A percentile compares a stretch with the other conserved stretches of the same genome.
These are phyloP conservation scores for Syzygium aqueum DNA, from an alignment of 345 rosid genomes.

Conservation along the genomic window DNA sequence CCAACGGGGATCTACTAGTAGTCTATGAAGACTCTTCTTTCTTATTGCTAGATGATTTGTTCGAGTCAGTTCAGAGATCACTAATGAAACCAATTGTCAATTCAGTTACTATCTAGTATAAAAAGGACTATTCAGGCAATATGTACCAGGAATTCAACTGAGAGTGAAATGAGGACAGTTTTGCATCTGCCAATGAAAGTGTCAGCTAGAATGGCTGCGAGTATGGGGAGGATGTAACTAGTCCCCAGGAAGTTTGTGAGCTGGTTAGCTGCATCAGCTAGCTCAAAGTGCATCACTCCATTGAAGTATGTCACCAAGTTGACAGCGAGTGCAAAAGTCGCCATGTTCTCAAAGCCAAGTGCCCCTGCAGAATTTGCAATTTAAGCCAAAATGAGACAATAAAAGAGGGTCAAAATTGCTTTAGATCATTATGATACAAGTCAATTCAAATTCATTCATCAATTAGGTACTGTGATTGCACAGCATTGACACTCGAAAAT, in stretches of 20 bases:
- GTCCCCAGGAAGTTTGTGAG: constrained; percentile 46
- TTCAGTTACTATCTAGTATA: too few species aligned
- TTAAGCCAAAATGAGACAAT: neutral
- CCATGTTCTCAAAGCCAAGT: constrained; percentile 33
- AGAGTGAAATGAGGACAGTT: constrained; percentile 24
- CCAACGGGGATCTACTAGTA: neutral
- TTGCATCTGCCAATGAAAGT: constrained; percentile 35
- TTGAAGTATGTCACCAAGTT: constrained; percentile 46
- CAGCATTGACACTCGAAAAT: neutral
- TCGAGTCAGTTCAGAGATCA: neutral
- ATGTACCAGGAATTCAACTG: constrained; percentile 29
- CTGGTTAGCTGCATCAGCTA: constrained; percentile 44
- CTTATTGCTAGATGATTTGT: neutral
- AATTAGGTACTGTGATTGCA: neutral
- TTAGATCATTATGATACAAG: neutral
- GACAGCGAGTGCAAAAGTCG: constrained; percentile 31
- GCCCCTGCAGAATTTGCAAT: constrained; percentile 14
- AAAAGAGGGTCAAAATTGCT: neutral
- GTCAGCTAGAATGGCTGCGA: constrained; percentile 38
- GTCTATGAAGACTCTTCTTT: neutral
- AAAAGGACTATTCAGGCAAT: neutral
- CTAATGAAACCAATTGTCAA: neutral
- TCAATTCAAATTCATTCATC: neutral
- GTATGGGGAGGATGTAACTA: constrained; percentile 30
- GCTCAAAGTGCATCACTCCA: constrained; percentile 30